These are phyloP conservation scores for Neurospora sublineolata DNA, from an alignment of 495 filamentous ascomycete genomes.

Conservation along the genomic window DNA sequence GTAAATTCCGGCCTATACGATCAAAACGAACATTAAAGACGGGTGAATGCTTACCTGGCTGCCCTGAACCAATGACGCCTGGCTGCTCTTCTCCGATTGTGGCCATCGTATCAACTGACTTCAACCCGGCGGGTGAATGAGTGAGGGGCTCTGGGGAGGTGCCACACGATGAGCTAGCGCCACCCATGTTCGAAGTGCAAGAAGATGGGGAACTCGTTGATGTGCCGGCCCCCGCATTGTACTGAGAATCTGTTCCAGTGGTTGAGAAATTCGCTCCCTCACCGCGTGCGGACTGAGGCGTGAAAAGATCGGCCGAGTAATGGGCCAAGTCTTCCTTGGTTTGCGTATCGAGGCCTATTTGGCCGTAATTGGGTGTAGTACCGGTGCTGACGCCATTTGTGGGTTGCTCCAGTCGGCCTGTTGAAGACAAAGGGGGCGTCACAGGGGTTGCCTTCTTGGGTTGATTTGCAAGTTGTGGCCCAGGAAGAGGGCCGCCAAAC, in stretches of 20 bases:
- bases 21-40: not conserved
- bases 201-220: conserved; percentile 52
- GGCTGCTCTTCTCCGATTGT: conserved; percentile 46
- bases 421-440: conserved; percentile 9
- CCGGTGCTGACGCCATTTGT: conserved; percentile 18
- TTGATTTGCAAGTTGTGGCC: conserved; percentile 42
- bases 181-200: conserved; percentile 41
- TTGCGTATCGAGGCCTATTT: conserved; percentile 15
- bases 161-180: conserved; percentile 66
- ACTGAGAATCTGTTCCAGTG: conserved; percentile 49
- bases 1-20: not conserved
- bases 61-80: conserved; percentile 14
- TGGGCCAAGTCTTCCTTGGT: conserved; percentile 26
- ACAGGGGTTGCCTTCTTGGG: conserved; percentile 19
- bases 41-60: conserved; percentile 10
- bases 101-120: conserved; percentile 46
- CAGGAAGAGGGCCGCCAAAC: conserved; percentile 61
- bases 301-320: conserved; percentile 22
- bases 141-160: conserved; percentile 45
- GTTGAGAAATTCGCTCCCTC: conserved; percentile 35
- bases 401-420: conserved; percentile 21
- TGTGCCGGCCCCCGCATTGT: conserved; percentile 23
- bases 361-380: conserved; percentile 15
- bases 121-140: conserved; percentile 44
- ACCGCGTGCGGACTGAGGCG: conserved; percentile 20